These are phyloP conservation scores for Pulveroboletus sp. DNA, from an alignment of 768 basidiomycete species.

Conservation along the genomic window DNA sequence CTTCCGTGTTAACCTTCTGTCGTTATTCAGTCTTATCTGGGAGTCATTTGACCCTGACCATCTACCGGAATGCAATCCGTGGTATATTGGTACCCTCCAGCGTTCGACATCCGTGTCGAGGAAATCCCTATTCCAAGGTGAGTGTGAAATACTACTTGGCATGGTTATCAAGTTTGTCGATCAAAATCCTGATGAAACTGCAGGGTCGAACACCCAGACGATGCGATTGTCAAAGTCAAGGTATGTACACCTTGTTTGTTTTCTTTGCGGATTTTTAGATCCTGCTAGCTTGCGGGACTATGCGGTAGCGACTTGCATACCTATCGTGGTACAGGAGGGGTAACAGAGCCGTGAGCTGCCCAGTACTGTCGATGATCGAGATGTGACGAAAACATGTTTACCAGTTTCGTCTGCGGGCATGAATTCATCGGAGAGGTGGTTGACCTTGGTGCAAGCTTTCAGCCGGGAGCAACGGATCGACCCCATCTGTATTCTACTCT, in stretches of 20 bases:
- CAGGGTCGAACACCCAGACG: constrained; percentile 69
- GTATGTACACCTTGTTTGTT: constrained; percentile 32
- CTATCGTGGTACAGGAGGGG: constrained; percentile 59
- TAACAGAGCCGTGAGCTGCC: constrained; percentile 46
- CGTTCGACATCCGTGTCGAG: constrained; percentile 70
- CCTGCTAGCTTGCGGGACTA: constrained; percentile 52
- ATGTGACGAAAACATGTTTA: background rate
- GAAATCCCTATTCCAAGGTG: constrained; percentile 49
- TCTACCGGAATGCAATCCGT: constrained; percentile 17
- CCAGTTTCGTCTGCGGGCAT: constrained; percentile 65
- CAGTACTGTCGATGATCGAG: background rate
- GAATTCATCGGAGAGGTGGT: constrained; percentile 75
- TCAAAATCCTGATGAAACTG: background rate
- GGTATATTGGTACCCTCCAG: constrained; percentile 62
- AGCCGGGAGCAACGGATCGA: constrained; percentile 39
- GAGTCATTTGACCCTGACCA: background rate
- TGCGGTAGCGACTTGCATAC: constrained; percentile 75
- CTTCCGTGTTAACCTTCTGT: background rate
- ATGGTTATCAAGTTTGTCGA: background rate
- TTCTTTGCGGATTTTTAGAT: background rate
- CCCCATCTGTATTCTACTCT: constrained; percentile 61
- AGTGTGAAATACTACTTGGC: constrained; percentile 23
- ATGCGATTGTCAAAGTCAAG: constrained; percentile 72
- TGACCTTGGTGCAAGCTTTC: constrained; percentile 59
- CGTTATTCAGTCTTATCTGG: background rate